Percentiles rank a stretch among this genome's conserved stretches.
These are phyloP conservation scores for Teunomyces tritomae DNA, from an alignment of 805 yeast genomes.

Conservation along the genomic window DNA sequence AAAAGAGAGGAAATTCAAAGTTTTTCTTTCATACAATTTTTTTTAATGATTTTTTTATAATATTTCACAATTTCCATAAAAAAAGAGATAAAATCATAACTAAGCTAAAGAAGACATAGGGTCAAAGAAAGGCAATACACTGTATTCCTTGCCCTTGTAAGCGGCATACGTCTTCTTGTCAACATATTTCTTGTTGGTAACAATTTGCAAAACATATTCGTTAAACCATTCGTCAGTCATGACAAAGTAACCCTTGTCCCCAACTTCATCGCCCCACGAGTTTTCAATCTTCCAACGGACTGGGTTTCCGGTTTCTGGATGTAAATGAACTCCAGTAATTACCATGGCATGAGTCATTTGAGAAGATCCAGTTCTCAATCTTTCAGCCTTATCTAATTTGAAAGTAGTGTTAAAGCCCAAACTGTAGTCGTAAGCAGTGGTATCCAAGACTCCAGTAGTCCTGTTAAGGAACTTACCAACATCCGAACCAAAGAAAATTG, in stretches of 20 bases:
- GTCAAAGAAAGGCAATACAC: constrained; percentile 37
- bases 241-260: constrained; percentile 40
- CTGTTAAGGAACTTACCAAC: constrained; percentile 75
- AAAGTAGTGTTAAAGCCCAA: constrained; percentile 51
- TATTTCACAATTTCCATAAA: not conserved
- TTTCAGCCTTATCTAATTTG: constrained; percentile 59
- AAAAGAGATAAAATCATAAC: not conserved
- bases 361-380: constrained; percentile 68
- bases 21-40: not conserved
- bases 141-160: constrained; percentile 32
- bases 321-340: constrained; percentile 77
- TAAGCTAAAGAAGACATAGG: constrained; percentile 46
- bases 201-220: constrained; percentile 43
- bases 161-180: constrained; percentile 32
- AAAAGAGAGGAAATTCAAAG: not conserved
- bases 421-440: constrained; percentile 64
- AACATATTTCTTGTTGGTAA: constrained; percentile 37
- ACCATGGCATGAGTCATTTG: constrained; percentile 91
- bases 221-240: constrained; percentile 46
- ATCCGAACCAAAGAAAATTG: constrained; percentile 86
- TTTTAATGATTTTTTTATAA: not conserved
- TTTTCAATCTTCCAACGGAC: constrained; percentile 45
- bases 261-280: constrained; percentile 43
- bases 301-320: constrained; percentile 40
- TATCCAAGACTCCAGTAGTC: constrained; percentile 68